Evolutionary conservation across 495 filamentous ascomycete species (phyloP), one percentile per base, ranked within the genome.

Genomic region (Aspergillus carlsbadensis): DNA sequence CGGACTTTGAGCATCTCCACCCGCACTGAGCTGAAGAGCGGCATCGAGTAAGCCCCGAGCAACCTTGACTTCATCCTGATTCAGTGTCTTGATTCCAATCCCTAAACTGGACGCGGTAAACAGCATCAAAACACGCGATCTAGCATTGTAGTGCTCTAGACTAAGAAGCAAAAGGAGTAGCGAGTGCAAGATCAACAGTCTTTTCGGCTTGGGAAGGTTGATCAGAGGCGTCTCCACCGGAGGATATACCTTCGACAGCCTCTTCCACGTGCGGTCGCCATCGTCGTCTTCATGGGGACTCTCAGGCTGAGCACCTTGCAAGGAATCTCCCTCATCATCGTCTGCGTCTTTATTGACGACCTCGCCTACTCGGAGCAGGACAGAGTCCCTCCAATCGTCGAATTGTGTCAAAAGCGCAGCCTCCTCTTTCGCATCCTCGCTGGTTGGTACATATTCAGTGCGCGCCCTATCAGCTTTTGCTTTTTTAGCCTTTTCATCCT

Each of bases 141-240:
- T 84, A 10, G 88, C 81, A 54, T 78, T 79, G 66, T 96, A 96
- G 51, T 89, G 82, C 65, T 94, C 86, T n/a, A 96, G 67, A 6
- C 88, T 91, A 18, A 96, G 76, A 21, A 93, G 61, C 18, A 96
- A 69, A 7, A 96, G 76, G 4, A 96, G 71, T 37, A 93, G 72
- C 1, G 86, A 83, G 57, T 81, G 77, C 13, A 82, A 65, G 47
- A 82, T 77, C n/a, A 82, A 69, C 26, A 77, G 65, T 42, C 68
- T 70, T 40, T 67, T 77, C 15, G 71, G 63, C 52, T 73, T 74
- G 0, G 72, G 67, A 26, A 81, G 68, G 4, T 68, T 52, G 1
- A 63, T 55, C n/a, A 82, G 66, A 21, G 74, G 66, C 0, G 73
- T 79, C 57, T 77, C 69, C 42, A 80, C 64, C 0, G 78, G 78